Conservation (phyloP, 225 moss, liverwort and hornwort genomes). For the Sphagnum contortum region DNA sequence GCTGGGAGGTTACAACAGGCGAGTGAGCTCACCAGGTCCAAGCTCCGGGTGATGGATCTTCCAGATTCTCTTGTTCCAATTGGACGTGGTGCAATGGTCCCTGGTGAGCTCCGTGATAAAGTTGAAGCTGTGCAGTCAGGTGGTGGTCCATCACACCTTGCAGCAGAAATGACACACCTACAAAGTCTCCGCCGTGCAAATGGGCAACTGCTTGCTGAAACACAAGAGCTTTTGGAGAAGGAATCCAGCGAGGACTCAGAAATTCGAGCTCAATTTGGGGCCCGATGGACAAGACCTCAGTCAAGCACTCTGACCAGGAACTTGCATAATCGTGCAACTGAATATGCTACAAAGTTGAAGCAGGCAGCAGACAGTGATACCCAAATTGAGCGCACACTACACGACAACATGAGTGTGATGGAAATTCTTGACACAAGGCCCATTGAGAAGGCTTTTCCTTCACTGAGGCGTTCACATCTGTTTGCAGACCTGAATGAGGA, state of each 20-base stretch:
- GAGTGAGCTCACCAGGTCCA: conserved; percentile 92
- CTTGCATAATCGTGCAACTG: conserved; percentile 86
- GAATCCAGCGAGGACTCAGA: conserved; percentile 91
- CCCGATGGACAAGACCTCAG: conserved; percentile 89
- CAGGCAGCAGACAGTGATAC: conserved; percentile 98
- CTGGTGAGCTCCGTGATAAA: conserved; percentile 85
- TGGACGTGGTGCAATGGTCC: conserved; percentile 67
- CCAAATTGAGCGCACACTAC: conserved; percentile 87
- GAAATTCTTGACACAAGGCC: conserved; percentile 83
- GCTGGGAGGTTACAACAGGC: conserved; percentile 96
- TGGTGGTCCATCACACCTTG: conserved; percentile 75
- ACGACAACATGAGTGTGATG: conserved; percentile 79
- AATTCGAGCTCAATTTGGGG: conserved; percentile 92
- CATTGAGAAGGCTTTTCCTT: conserved; percentile 90
- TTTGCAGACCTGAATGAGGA: conserved; percentile 90
- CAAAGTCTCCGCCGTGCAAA: conserved; percentile 88
- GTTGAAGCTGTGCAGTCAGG: conserved; percentile 97
- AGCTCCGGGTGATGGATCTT: conserved; percentile 88
- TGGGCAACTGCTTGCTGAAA: conserved; percentile 86
- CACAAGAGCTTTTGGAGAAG: conserved; percentile 87
- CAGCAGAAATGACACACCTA: conserved; percentile 86
- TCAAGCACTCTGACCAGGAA: conserved; percentile 95
- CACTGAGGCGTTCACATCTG: conserved; percentile 83
- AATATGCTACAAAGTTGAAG: conserved; percentile 84
- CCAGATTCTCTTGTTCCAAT: conserved; percentile 85